Conservation (phyloP, 140 eudicot species). For the Cichorium intybus region DNA sequence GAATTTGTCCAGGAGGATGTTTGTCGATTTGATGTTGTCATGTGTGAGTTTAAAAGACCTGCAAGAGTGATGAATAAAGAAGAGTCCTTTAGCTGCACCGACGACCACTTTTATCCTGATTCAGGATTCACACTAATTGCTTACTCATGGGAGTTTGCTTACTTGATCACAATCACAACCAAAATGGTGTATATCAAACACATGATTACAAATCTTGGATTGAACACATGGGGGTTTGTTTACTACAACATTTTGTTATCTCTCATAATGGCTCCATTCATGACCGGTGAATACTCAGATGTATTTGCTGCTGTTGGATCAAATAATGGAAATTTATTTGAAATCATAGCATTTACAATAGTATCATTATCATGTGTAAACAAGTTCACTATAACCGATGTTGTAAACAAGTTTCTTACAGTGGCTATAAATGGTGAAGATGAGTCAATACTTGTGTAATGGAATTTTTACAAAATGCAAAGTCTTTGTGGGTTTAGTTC, state of each 20-base stretch:
- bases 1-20: too few species aligned
- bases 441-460: too few species aligned
- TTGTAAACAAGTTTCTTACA: constrained; percentile 86
- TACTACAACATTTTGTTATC: constrained; percentile 74
- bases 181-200: constrained; percentile 96
- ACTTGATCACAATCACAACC: constrained; percentile 73
- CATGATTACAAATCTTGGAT: constrained; percentile 85
- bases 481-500: too few species aligned
- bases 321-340: constrained; percentile 49
- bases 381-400: constrained; percentile 92
- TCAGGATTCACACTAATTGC: constrained; percentile 74
- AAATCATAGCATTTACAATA: constrained; percentile 51
- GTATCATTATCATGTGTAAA: constrained; percentile 76
- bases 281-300: constrained; percentile 76
- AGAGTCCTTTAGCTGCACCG: too few species aligned
- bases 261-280: constrained; percentile 75
- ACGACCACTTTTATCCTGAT: too few species aligned
- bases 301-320: constrained; percentile 52
- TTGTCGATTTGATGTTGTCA: too few species aligned
- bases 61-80: too few species aligned
- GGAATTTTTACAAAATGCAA: too few species aligned
- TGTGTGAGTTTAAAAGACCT: too few species aligned
- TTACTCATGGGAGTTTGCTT: constrained; percentile 88
- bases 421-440: constrained; percentile 88
- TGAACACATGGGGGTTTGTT: constrained; percentile 97